Percentiles rank a stretch among this genome's conserved stretches.
phyloP scores from a whole-genome alignment of 2,329 filamentous ascomycete genomes.

The Epicoccum nigrum region DNA sequence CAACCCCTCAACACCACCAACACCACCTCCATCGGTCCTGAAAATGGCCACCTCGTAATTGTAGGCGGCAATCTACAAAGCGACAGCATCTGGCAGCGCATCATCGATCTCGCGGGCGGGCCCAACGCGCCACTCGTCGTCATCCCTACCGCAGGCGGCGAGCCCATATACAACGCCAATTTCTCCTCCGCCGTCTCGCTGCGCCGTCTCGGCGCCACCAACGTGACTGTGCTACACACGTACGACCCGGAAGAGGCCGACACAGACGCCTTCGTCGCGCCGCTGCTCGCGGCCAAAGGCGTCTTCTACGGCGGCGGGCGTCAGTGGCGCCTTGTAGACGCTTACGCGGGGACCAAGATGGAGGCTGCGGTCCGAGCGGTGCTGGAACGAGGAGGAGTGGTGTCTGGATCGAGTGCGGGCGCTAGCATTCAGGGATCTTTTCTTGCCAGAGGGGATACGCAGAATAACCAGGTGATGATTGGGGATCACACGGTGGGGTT shows the following conservation, averaged over 20 bases:
- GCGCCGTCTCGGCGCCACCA: slow-evolving; percentile 27
- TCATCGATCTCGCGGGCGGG: slow-evolving; percentile 33
- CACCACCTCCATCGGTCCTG: slow-evolving; percentile 29
- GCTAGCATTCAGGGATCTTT: slow-evolving; percentile 33
- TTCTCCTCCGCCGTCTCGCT: slow-evolving; percentile 27
- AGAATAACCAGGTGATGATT: slow-evolving; percentile 31
- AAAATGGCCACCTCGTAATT: slow-evolving; percentile 31
- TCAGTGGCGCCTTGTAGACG: slow-evolving; percentile 35
- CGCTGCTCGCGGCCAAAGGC: slow-evolving; percentile 25
- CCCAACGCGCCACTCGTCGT: slow-evolving; percentile 30
- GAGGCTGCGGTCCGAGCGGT: slow-evolving; percentile 29
- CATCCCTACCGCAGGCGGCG: slow-evolving; percentile 33
- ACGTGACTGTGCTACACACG: slow-evolving; percentile 34
- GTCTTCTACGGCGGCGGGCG: slow-evolving; percentile 34
- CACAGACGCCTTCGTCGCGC: slow-evolving; percentile 30
- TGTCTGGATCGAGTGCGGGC: slow-evolving; percentile 31
- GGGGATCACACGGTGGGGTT: slow-evolving; percentile 32
- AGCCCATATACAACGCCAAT: slow-evolving; percentile 26
- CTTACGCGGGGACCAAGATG: slow-evolving; percentile 33
- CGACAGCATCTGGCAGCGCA: slow-evolving; percentile 33
- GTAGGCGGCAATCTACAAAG: slow-evolving; percentile 34
- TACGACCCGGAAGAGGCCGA: slow-evolving; percentile 32
- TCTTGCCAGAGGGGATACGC: slow-evolving; percentile 30
- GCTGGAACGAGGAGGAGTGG: slow-evolving; percentile 29
- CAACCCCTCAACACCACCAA: slow-evolving; percentile 24